Evolutionary conservation across 768 basidiomycete species (phyloP).

Genomic region (Inosperma sp.): DNA sequence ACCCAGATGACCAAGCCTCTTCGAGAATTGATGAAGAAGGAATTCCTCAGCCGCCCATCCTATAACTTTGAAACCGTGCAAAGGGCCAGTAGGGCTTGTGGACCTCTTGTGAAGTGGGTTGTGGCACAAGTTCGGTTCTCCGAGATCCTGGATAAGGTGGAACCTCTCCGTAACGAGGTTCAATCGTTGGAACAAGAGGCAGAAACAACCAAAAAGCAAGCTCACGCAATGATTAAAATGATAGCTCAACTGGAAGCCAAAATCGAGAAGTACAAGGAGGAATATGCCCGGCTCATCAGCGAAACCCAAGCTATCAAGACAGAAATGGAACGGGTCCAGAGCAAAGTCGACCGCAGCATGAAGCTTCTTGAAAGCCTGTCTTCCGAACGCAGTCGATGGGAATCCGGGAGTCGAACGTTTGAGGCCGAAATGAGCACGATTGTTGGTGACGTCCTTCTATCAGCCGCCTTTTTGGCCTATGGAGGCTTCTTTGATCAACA

Average conservation of each 20-base stretch:
- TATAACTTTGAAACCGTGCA: constrained; percentile 96
- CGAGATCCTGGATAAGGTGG: constrained; percentile 94
- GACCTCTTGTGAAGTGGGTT: constrained; percentile 97
- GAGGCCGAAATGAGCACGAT: constrained; percentile 99
- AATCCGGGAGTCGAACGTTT: constrained; percentile 89
- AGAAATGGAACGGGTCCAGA: constrained; percentile 97
- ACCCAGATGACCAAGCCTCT: constrained; percentile 85
- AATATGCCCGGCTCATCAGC: constrained; percentile 94
- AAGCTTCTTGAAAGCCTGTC: constrained; percentile 90
- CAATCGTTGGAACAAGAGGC: constrained; percentile 90
- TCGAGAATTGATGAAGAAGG: constrained; percentile 87
- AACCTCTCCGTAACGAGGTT: constrained; percentile 93
- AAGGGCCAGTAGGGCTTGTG: constrained; percentile 93
- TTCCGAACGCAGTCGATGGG: constrained; percentile 93
- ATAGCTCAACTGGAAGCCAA: constrained; percentile 90
- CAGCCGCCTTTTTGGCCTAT: constrained; percentile 95
- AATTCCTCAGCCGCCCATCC: constrained; percentile 84
- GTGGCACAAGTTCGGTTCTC: constrained; percentile 96
- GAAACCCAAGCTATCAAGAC: constrained; percentile 95
- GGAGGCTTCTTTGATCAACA: constrained; percentile 98
- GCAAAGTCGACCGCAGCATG: constrained; percentile 96
- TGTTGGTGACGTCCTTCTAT: constrained; percentile 92
- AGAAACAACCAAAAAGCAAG: constrained; percentile 93
- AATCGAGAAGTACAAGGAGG: constrained; percentile 92
- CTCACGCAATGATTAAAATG: constrained; percentile 82